These are phyloP conservation scores for Aphanomyces astaci DNA, from an alignment of 352 stramenopile species.

Conservation along the genomic window DNA sequence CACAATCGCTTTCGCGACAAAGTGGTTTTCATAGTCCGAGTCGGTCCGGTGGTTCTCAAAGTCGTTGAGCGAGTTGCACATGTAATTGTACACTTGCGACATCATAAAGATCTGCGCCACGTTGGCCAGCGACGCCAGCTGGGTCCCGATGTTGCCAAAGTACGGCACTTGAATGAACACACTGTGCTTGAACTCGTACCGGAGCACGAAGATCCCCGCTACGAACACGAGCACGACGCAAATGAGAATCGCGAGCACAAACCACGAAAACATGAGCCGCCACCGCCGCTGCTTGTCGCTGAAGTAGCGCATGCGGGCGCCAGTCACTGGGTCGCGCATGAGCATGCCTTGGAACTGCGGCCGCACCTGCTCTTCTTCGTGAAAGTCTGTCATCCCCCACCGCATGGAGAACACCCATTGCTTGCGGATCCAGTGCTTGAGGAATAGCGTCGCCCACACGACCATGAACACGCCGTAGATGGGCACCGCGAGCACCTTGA, in stretches of 20 bases:
- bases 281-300: constrained; percentile 61
- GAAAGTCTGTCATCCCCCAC: constrained; percentile 80
- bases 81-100: constrained; percentile 87
- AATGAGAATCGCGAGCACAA: constrained; percentile 74
- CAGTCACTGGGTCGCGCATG: constrained; percentile 71
- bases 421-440: constrained; percentile 86
- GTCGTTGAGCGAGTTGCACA: constrained; percentile 84
- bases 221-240: constrained; percentile 68
- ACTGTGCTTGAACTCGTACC: constrained; percentile 62
- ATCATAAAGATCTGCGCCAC: constrained; percentile 83
- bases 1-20: constrained; percentile 92
- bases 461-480: constrained; percentile 84
- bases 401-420: constrained; percentile 68
- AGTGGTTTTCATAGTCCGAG: constrained; percentile 84
- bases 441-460: constrained; percentile 84
- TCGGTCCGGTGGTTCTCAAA: constrained; percentile 92
- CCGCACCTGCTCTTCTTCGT: constrained; percentile 57
- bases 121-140: constrained; percentile 65
- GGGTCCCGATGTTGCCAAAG: constrained; percentile 60
- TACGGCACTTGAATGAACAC: constrained; percentile 46
- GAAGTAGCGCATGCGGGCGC: constrained; percentile 63
- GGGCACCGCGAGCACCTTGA: constrained; percentile 69
- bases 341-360: constrained; percentile 72
- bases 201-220: constrained; percentile 68
- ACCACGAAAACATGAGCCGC: constrained; percentile 65